Conservation (phyloP, 306 rosid genomes). For the Inga laurina region DNA sequence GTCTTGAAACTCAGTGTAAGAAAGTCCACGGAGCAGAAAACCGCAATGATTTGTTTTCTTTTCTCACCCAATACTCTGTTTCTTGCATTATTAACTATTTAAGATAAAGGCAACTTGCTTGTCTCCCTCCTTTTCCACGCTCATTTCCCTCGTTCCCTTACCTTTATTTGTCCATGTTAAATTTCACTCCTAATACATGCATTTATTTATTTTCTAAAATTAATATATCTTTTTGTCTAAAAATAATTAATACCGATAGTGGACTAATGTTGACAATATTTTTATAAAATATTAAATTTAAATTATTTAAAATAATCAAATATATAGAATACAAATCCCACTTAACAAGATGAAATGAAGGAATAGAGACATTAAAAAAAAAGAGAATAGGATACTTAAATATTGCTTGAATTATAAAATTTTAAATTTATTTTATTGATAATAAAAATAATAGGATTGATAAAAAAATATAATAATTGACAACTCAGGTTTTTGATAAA, state of each 20-base stretch:
- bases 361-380: not conserved
- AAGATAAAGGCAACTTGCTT: not conserved
- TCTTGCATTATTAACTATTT: not conserved
- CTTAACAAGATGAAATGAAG: not conserved
- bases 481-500: too few species aligned
- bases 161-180: not conserved
- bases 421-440: too few species aligned
- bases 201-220: not conserved
- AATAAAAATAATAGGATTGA: too few species aligned
- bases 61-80: not conserved
- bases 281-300: not conserved
- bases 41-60: not conserved
- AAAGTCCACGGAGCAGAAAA: slow-evolving; percentile 23
- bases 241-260: not conserved
- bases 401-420: too few species aligned
- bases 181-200: too few species aligned
- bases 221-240: too few species aligned
- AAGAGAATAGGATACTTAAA: too few species aligned
- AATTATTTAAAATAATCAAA: not conserved
- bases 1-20: slow-evolving; percentile 3
- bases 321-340: not conserved
- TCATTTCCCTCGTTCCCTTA: not conserved
- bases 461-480: too few species aligned
- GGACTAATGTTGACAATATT: not conserved
- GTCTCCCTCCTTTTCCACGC: not conserved